These are phyloP conservation scores for Pelargonium fulgidum DNA, from an alignment of 441 rosid genomes.

Conservation along the genomic window DNA sequence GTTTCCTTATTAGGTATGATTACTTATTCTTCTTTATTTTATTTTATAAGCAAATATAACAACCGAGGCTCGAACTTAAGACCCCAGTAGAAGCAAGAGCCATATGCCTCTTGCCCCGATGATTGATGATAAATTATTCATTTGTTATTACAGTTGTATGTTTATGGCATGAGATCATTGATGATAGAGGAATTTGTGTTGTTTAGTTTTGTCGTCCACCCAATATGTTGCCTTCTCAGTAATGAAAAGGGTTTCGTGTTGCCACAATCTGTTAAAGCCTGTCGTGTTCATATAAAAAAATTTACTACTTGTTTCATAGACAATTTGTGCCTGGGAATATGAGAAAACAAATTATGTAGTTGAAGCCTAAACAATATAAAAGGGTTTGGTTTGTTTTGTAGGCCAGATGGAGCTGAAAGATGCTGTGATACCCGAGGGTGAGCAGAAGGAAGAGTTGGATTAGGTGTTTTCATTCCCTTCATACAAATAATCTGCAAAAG, in stretches of 20 bases:
- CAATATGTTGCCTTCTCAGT: too few relatives aligned
- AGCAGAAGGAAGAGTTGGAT: conserved; percentile 28
- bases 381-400: conserved; percentile 23
- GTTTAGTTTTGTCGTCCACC: too few relatives aligned
- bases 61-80: too few relatives aligned
- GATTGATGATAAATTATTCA: too few relatives aligned
- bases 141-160: not conserved
- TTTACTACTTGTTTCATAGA: too few relatives aligned
- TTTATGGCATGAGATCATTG: not conserved
- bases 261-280: not conserved
- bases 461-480: conserved; percentile 10
- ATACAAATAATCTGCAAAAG: conserved; percentile 12
- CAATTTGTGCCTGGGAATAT: not conserved
- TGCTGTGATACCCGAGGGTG: conserved; percentile 34
- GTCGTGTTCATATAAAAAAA: not conserved
- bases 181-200: too few relatives aligned
- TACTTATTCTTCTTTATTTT: too few relatives aligned
- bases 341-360: not conserved
- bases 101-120: too few relatives aligned
- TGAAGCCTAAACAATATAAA: not conserved
- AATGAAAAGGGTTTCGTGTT: too few relatives aligned
- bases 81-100: too few relatives aligned
- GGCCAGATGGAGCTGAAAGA: conserved; percentile 52
- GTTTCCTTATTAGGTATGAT: conserved; percentile 69
- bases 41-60: too few relatives aligned